A percentile compares a stretch with the other conserved stretches of the same genome.
These are phyloP conservation scores for Phytophthora pluvialis DNA, from an alignment of 352 stramenopile genomes.

Conservation along the genomic window DNA sequence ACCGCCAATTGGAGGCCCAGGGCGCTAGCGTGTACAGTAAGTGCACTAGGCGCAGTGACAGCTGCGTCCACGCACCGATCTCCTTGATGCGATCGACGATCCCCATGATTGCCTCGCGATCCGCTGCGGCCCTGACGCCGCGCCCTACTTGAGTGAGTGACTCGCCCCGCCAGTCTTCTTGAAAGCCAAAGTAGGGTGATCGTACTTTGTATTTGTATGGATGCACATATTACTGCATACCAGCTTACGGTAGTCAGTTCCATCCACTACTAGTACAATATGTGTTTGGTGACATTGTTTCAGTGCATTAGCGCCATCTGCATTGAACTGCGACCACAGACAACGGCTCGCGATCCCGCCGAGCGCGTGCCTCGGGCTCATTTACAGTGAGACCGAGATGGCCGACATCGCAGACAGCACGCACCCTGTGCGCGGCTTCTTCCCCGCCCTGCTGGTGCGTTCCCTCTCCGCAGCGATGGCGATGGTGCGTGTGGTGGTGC, in stretches of 20 bases:
- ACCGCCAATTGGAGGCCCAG: neutral
- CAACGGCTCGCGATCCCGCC: conserved; percentile 10
- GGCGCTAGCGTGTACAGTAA: neutral
- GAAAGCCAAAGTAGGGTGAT: neutral
- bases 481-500: neutral
- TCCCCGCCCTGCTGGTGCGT: conserved; percentile 68
- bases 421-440: conserved; percentile 62
- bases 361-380: conserved; percentile 20
- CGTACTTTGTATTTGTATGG: neutral
- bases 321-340: conserved; percentile 27
- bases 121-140: conserved; percentile 21
- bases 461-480: neutral
- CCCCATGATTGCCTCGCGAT: conserved; percentile 72
- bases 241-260: neutral
- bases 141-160: conserved; percentile 27
- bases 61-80: conserved; percentile 76
- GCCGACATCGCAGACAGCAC: conserved; percentile 26
- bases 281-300: neutral
- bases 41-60: neutral
- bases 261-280: too few relatives aligned
- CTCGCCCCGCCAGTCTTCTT: conserved; percentile 24
- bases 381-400: conserved; percentile 24
- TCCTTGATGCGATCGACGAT: conserved; percentile 95
- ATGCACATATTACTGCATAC: neutral
- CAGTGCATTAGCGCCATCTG: conserved; percentile 14